Percentiles rank a stretch among this genome's conserved stretches.
Evolutionary conservation across 1,139 yeast species (phyloP).

Genomic region (Kodamaea arcana): DNA sequence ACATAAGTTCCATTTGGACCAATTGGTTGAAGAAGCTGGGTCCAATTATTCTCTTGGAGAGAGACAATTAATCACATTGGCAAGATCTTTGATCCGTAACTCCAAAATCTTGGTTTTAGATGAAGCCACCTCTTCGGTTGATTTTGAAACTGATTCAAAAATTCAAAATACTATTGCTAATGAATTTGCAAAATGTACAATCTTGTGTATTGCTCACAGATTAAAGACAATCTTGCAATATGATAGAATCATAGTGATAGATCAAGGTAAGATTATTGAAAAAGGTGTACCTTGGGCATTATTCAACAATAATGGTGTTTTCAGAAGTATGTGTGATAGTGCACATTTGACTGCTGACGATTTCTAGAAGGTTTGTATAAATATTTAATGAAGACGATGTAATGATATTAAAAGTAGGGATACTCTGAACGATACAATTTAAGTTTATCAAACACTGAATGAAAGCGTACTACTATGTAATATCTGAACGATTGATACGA

Average conservation of each 20-base stretch:
- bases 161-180: constrained; percentile 45
- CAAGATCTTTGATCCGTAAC: constrained; percentile 49
- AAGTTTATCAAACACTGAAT: too few relatives aligned
- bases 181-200: constrained; percentile 46
- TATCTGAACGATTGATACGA: too few relatives aligned
- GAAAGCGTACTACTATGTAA: too few relatives aligned
- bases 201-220: constrained; percentile 55
- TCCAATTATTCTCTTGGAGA: constrained; percentile 54
- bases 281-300: constrained; percentile 46
- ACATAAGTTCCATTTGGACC: constrained; percentile 49
- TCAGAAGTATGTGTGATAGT: constrained; percentile 23
- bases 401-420: too few relatives aligned
- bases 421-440: too few relatives aligned
- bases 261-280: constrained; percentile 47
- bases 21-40: constrained; percentile 51
- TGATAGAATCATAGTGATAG: constrained; percentile 51
- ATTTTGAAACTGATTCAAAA: constrained; percentile 50
- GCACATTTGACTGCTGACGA: constrained; percentile 21
- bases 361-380: too few relatives aligned
- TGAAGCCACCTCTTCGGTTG: constrained; percentile 57
- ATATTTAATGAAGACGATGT: too few relatives aligned
- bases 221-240: constrained; percentile 49
- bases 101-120: constrained; percentile 49
- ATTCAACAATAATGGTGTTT: constrained; percentile 23
- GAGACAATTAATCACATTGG: constrained; percentile 50